phyloP scores from a whole-genome alignment of 1,284 basidiomycete species.

The Afroboletus lepidellus region DNA sequence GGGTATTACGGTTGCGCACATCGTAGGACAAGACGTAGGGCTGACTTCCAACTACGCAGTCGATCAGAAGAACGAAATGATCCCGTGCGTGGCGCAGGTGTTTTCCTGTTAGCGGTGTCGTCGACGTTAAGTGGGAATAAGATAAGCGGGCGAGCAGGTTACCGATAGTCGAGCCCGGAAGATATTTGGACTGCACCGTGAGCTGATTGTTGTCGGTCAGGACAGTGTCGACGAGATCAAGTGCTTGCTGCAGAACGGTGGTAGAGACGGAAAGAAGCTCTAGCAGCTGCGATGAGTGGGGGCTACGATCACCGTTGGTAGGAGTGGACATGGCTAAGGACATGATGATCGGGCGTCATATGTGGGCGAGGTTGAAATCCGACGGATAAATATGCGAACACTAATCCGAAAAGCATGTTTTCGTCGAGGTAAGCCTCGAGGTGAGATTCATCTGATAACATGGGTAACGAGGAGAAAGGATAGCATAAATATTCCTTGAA shows the following conservation, averaged over 20 bases:
- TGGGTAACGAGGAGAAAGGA: constrained; percentile 2
- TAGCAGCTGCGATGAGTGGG: constrained; percentile 34
- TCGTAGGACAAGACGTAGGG: constrained; percentile 73
- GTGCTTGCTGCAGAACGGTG: constrained; percentile 64
- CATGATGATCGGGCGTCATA: neutral
- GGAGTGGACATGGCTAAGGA: constrained; percentile 24
- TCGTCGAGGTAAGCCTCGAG: constrained; percentile 28
- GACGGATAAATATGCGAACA: constrained; percentile 16
- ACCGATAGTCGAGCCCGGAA: constrained; percentile 85
- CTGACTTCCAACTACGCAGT: constrained; percentile 47
- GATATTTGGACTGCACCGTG: constrained; percentile 59
- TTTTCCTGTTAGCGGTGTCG: constrained; percentile 52
- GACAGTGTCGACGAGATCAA: constrained; percentile 65
- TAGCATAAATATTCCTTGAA: constrained; percentile 55
- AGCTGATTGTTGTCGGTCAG: constrained; percentile 68
- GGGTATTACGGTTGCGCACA: constrained; percentile 68
- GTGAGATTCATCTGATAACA: constrained; percentile 19
- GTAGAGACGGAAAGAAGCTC: constrained; percentile 64
- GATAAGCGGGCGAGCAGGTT: constrained; percentile 11
- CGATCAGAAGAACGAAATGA: constrained; percentile 68
- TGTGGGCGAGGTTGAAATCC: neutral
- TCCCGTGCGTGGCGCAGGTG: constrained; percentile 80
- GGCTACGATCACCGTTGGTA: constrained; percentile 7
- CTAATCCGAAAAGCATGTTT: constrained; percentile 15
- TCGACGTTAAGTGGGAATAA: constrained; percentile 2